Percentiles rank a stretch among this genome's conserved stretches.
phyloP scores from a whole-genome alignment of 2,329 filamentous ascomycete genomes.

The Proliferodiscus dingleyae region DNA sequence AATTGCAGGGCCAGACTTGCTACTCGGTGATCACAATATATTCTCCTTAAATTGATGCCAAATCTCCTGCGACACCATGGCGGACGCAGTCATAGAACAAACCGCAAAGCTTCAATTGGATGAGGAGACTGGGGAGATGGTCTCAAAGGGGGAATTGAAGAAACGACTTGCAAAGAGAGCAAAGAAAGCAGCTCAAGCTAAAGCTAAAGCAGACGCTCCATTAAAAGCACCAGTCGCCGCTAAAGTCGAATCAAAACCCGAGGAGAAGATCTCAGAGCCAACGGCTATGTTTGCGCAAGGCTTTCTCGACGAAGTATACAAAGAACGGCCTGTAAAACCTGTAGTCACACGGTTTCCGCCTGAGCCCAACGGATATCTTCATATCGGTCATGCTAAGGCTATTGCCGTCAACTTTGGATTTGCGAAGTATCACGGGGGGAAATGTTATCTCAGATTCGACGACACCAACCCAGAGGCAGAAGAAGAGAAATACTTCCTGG shows the following conservation, averaged over 20 bases:
- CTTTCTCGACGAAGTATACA: constrained; percentile 68
- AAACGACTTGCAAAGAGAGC: constrained; percentile 54
- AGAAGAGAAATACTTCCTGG: constrained; percentile 80
- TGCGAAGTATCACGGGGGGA: constrained; percentile 73
- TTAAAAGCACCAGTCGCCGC: constrained; percentile 30
- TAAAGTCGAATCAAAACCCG: constrained; percentile 23
- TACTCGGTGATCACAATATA: too few relatives aligned
- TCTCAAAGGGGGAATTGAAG: constrained; percentile 60
- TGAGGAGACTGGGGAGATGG: constrained; percentile 61
- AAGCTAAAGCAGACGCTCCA: constrained; percentile 44
- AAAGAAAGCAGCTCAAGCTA: constrained; percentile 50
- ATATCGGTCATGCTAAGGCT: constrained; percentile 92
- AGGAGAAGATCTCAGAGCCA: constrained; percentile 28
- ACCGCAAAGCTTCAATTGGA: constrained; percentile 57
- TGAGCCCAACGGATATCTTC: constrained; percentile 88
- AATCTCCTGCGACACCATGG: constrained; percentile 36
- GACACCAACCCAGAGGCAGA: constrained; percentile 95
- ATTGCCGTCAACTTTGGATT: constrained; percentile 97
- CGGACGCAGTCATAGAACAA: constrained; percentile 39
- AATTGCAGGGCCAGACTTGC: not conserved
- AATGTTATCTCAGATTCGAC: constrained; percentile 74
- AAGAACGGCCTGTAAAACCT: constrained; percentile 56
- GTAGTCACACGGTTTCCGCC: constrained; percentile 73
- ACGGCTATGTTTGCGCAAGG: constrained; percentile 70
- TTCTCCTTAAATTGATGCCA: not conserved